phyloP scores from a whole-genome alignment of 768 basidiomycete species.

The Panaeolus cyanescens region DNA sequence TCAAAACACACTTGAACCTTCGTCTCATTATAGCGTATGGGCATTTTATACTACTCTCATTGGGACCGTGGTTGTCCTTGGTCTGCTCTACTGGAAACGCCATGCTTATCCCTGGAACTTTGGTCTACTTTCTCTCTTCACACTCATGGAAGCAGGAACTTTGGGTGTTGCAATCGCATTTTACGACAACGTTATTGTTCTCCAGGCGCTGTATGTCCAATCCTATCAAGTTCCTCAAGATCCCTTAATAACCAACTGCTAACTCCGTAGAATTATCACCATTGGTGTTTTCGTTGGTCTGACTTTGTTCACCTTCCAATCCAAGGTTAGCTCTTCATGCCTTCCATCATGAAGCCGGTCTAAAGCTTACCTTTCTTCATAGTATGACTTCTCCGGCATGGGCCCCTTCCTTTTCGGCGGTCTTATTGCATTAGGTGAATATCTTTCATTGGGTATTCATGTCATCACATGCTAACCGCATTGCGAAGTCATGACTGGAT shows the following conservation, averaged over 20 bases:
- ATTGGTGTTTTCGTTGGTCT: conserved; percentile 91
- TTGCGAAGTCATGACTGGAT: conserved; percentile 67
- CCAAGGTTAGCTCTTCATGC: conserved; percentile 57
- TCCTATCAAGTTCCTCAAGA: not conserved
- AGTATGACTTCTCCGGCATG: conserved; percentile 95
- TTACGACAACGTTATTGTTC: conserved; percentile 68
- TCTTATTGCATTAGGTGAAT: conserved; percentile 74
- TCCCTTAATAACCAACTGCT: conserved; percentile 13
- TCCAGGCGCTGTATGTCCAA: conserved; percentile 78
- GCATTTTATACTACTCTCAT: conserved; percentile 77
- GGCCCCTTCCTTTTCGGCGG: conserved; percentile 89
- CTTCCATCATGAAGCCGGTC: not conserved
- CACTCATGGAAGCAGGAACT: conserved; percentile 86
- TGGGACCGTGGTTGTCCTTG: conserved; percentile 78
- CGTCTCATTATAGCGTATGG: conserved; percentile 57
- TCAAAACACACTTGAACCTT: not conserved
- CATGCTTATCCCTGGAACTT: conserved; percentile 90
- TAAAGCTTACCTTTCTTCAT: conserved; percentile 5
- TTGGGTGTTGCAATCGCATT: conserved; percentile 85
- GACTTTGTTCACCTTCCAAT: conserved; percentile 93
- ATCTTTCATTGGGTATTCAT: not conserved
- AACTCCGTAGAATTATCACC: conserved; percentile 64
- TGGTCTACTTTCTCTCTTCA: conserved; percentile 83
- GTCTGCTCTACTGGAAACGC: conserved; percentile 88
- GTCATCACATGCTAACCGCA: not conserved